A percentile compares a stretch with the other conserved stretches of the same genome.
Evolutionary conservation across 805 yeast species (phyloP).

Genomic region (Dipodascopsis tothii): DNA sequence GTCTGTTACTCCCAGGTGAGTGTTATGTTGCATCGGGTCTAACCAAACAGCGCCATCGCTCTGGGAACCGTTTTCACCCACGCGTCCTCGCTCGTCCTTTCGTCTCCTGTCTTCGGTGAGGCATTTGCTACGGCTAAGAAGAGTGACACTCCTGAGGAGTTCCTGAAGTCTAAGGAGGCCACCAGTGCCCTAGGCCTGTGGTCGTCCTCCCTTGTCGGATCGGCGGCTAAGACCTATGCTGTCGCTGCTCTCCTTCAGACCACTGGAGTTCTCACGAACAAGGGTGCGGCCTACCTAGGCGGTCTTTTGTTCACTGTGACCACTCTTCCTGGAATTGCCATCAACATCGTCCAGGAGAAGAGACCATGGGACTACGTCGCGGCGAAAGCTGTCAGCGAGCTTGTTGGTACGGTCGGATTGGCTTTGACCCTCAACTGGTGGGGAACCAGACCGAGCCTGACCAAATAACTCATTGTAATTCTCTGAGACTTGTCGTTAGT

Average conservation of each 20-base stretch:
- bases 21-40: not conserved
- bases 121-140: conserved; percentile 33
- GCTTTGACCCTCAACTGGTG: conserved; percentile 36
- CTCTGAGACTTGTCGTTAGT: not conserved
- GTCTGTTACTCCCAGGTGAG: conserved; percentile 24
- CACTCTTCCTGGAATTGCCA: conserved; percentile 32
- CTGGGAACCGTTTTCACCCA: conserved; percentile 37
- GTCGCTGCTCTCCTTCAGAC: conserved; percentile 35
- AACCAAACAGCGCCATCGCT: conserved; percentile 30
- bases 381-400: conserved; percentile 29
- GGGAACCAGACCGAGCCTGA: conserved; percentile 27
- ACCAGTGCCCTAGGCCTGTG: conserved; percentile 32
- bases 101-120: conserved; percentile 36
- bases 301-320: conserved; percentile 33
- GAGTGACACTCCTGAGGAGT: conserved; percentile 32
- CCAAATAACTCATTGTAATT: not conserved
- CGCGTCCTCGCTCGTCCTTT: conserved; percentile 30
- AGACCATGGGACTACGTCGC: conserved; percentile 32
- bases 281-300: conserved; percentile 37
- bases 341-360: conserved; percentile 30
- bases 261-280: conserved; percentile 33
- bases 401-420: conserved; percentile 39
- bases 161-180: conserved; percentile 33
- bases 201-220: conserved; percentile 31
- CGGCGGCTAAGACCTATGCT: conserved; percentile 38